Base-by-base conservation (phyloP, 2,329 filamentous ascomycete genomes). In the Xylariaceae sp. region DNA sequence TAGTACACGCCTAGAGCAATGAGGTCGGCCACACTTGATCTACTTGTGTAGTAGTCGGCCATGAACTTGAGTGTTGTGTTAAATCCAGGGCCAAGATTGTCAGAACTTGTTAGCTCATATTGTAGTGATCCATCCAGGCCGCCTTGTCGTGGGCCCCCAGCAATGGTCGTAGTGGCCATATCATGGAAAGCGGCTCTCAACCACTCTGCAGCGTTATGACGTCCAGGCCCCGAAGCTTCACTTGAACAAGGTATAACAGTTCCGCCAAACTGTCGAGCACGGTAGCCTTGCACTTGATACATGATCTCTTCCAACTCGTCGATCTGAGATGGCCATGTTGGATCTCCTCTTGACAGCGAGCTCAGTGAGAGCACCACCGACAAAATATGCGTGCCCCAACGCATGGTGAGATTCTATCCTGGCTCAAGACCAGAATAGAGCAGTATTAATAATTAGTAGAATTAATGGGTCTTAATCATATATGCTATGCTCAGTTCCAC, bases 231-330 rank as follows among this genome's bases (percentile, higher is more conserved):
- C 1, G 77, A 76, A 16, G 77, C 75, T 52, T 81, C 76, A 57
- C 75, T 81, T 36, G 73, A 74, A 69, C 83, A 86, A 5, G 83
- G 83, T 27, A 75, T 81, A 50, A 87, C 78, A 11, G 77, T 76
- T 45, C 78, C 76, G 39, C 81, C 77, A 65, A 87, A 85, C 33
- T 79, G 76, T 57, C 82, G 76, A 26, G 77, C 75, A 39, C 76
- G 73, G 63, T 83, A 81, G 3, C 81, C 82, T 27, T 75, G 72
- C 46, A 81, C 78, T 61, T 86, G 80, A 63, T 79, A 84, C 74
- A 86, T 81, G 59, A 86, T 80, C 67, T 85, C 83, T 68, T 87
- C 84, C 53, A 87, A 71, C 65, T 86, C 83, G 62, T 87, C 84
- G 15, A 77, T 77, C 10, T 75, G 63, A 2, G 81, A 78, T 2